A percentile compares a stretch with the other conserved stretches of the same genome.
These are phyloP conservation scores for Metrosideros polymorpha DNA, from an alignment of 441 rosid species.

Conservation along the genomic window DNA sequence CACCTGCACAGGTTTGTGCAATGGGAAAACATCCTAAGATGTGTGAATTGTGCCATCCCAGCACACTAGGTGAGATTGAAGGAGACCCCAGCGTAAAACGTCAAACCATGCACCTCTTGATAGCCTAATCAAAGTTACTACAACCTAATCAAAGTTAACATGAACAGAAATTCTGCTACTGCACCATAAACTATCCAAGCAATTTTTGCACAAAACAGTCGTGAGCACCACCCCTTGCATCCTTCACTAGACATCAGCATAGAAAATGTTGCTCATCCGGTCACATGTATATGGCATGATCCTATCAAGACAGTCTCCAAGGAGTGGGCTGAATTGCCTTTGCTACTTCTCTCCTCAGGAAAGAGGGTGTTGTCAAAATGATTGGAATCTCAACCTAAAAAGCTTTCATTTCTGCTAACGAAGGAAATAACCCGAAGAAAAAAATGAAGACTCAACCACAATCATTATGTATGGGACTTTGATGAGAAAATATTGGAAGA, in stretches of 20 bases:
- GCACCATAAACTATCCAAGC: neutral
- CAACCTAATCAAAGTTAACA: neutral
- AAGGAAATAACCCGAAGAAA: neutral
- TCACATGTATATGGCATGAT: neutral
- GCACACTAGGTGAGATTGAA: neutral
- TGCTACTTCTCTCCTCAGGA: neutral
- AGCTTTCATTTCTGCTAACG: neutral
- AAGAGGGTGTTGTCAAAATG: neutral
- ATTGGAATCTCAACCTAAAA: neutral
- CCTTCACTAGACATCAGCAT: neutral
- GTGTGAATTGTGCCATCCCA: neutral
- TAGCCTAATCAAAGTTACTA: neutral
- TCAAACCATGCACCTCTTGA: neutral
- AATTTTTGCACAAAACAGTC: neutral
- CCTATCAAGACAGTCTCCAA: neutral
- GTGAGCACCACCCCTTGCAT: neutral
- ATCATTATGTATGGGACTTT: neutral
- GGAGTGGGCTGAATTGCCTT: neutral
- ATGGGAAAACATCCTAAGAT: neutral
- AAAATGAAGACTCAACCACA: neutral
- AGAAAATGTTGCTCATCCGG: neutral
- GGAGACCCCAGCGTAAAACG: neutral
- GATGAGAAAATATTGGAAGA: neutral
- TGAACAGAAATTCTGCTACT: neutral
- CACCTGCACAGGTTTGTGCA: neutral